Percentiles rank a stretch among this genome's conserved stretches.
Evolutionary conservation across 2,329 filamentous ascomycete species (phyloP).

Genomic region (Aspergillus calidoustus): DNA sequence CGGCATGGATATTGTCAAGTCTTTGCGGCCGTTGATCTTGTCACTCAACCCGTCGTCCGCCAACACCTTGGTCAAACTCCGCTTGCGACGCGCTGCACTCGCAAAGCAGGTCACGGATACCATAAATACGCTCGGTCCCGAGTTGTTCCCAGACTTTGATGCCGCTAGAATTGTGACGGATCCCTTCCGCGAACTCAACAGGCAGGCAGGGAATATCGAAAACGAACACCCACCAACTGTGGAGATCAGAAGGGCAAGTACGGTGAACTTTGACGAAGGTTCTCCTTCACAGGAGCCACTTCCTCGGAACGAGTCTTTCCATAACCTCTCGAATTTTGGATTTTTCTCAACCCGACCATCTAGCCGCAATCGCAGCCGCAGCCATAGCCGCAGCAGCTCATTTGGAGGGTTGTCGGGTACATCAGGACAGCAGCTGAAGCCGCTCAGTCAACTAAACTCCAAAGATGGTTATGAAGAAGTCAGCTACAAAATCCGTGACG

Average conservation of each 20-base stretch:
- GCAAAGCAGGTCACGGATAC: constrained; percentile 83
- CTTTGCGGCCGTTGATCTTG: constrained; percentile 81
- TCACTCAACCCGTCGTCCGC: constrained; percentile 83
- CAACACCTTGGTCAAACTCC: constrained; percentile 81
- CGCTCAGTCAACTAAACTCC: constrained; percentile 22
- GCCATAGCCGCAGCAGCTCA: constrained; percentile 22
- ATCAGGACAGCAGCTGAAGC: constrained; percentile 20
- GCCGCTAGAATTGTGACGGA: constrained; percentile 69
- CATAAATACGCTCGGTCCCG: constrained; percentile 93
- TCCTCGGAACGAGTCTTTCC: constrained; percentile 91
- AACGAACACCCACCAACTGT: constrained; percentile 23
- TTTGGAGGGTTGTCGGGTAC: constrained; percentile 19
- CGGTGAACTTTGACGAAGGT: constrained; percentile 27
- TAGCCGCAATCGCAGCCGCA: constrained; percentile 24
- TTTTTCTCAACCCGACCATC: constrained; percentile 84
- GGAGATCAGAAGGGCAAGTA: constrained; percentile 31
- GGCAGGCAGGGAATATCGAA: constrained; percentile 23
- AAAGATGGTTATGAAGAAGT: constrained; percentile 24
- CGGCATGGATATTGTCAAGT: constrained; percentile 99
- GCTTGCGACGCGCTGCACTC: constrained; percentile 72
- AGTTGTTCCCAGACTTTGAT: constrained; percentile 97
- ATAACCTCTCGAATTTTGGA: constrained; percentile 82
- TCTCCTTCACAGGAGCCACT: constrained; percentile 53
- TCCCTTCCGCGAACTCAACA: constrained; percentile 47
- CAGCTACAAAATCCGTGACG: constrained; percentile 23